Conservation (phyloP, 305 asterid genomes). For the Solanum hybrid region DNA sequence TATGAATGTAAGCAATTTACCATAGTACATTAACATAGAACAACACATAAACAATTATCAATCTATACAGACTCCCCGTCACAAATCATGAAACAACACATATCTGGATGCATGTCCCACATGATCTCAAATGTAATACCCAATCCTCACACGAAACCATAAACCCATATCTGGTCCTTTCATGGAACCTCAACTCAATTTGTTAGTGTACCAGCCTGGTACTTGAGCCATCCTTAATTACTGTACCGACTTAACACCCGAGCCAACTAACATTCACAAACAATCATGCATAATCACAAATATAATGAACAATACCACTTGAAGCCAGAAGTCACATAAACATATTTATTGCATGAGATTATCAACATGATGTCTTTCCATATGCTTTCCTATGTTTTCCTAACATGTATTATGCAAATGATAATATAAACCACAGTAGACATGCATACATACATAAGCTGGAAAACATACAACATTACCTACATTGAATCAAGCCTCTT, state of each 20-base stretch:
- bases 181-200: background rate
- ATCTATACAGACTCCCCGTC: background rate
- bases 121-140: background rate
- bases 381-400: background rate
- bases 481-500: background rate
- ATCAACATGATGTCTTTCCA: background rate
- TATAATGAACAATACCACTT: no score
- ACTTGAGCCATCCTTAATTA: background rate
- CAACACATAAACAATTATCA: background rate
- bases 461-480: background rate
- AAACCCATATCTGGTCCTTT: background rate
- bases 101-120: background rate
- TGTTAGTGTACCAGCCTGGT: background rate
- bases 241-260: background rate
- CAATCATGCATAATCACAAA: background rate
- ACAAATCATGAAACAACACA: no score
- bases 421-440: no score
- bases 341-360: background rate
- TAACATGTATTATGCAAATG: background rate
- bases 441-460: background rate
- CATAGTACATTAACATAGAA: background rate
- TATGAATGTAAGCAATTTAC: background rate
- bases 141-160: background rate
- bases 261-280: no score
- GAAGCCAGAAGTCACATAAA: background rate